A percentile compares a stretch with the other conserved stretches of the same genome.
Conservation (phyloP, 1,284 basidiomycete genomes). For the Clitocybe nebularis region DNA sequence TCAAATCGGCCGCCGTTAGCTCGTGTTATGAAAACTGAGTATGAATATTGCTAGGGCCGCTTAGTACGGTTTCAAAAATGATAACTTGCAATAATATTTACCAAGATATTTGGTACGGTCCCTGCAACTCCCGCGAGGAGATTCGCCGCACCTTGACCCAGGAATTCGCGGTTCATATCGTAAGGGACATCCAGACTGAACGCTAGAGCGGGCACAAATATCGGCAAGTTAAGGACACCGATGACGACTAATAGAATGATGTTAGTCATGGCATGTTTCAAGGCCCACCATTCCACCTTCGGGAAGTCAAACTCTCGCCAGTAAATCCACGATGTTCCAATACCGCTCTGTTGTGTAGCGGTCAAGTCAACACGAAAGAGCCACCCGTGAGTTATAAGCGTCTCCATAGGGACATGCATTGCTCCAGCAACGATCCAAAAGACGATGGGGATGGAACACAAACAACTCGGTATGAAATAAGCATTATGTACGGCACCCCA, state of each 20-base stretch:
- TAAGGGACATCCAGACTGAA: slow-evolving; percentile 21
- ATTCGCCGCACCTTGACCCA: slow-evolving; percentile 20
- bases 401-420: slow-evolving; percentile 6
- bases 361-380: slow-evolving; percentile 17
- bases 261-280: slow-evolving; percentile 19
- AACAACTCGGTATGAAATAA: slow-evolving; percentile 16
- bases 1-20: slow-evolving; percentile 23
- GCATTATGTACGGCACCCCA: slow-evolving; percentile 16
- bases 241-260: slow-evolving; percentile 22
- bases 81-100: slow-evolving; percentile 7
- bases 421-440: slow-evolving; percentile 19
- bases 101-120: slow-evolving; percentile 20
- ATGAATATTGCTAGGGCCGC: slow-evolving; percentile 12
- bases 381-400: slow-evolving; percentile 13
- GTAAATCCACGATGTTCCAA: slow-evolving; percentile 20
- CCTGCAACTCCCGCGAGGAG: slow-evolving; percentile 20
- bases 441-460: slow-evolving; percentile 13
- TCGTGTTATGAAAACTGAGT: slow-evolving; percentile 20
- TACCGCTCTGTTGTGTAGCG: slow-evolving; percentile 6
- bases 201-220: slow-evolving; percentile 21
- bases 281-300: slow-evolving; percentile 20
- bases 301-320: slow-evolving; percentile 22
- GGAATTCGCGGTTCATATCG: slow-evolving; percentile 21
- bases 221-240: slow-evolving; percentile 22
- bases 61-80: neutral